These are phyloP conservation scores for Artemisia tridentata DNA, from an alignment of 129 eudicot genomes.

Conservation along the genomic window DNA sequence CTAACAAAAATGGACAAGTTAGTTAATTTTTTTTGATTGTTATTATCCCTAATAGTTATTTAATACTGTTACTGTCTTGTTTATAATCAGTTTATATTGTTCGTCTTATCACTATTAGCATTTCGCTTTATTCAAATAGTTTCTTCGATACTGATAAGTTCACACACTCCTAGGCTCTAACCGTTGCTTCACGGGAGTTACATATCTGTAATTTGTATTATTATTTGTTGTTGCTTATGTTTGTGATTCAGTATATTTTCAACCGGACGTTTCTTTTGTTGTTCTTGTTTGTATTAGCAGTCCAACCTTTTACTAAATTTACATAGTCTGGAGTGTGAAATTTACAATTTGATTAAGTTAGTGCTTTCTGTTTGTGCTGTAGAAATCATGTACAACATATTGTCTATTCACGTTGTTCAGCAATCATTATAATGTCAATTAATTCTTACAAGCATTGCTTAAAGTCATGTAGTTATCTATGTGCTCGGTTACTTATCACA, in stretches of 20 bases:
- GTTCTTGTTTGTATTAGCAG: too few species aligned
- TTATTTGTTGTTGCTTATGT: background rate
- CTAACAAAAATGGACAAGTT: too few species aligned
- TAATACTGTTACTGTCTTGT: too few species aligned
- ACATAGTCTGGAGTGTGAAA: too few species aligned
- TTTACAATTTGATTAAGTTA: background rate
- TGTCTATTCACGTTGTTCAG: background rate
- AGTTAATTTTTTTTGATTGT: too few species aligned
- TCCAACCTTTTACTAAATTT: too few species aligned
- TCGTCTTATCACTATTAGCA: background rate
- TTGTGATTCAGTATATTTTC: background rate
- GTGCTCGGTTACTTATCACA: too few species aligned
- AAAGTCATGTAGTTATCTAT: too few species aligned
- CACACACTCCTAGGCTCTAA: too few species aligned
- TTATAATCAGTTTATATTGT: too few species aligned
- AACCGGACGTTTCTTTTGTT: too few species aligned
- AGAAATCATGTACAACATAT: background rate
- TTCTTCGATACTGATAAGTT: background rate
- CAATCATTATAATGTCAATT: background rate
- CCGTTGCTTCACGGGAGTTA: background rate
- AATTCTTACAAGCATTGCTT: background rate
- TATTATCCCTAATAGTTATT: too few species aligned
- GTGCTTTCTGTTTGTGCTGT: slow-evolving; percentile 4
- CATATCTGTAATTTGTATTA: background rate
- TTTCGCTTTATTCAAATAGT: background rate